Evolutionary conservation across 306 rosid genomes (phyloP).

Genomic region (Neltuma alba): DNA sequence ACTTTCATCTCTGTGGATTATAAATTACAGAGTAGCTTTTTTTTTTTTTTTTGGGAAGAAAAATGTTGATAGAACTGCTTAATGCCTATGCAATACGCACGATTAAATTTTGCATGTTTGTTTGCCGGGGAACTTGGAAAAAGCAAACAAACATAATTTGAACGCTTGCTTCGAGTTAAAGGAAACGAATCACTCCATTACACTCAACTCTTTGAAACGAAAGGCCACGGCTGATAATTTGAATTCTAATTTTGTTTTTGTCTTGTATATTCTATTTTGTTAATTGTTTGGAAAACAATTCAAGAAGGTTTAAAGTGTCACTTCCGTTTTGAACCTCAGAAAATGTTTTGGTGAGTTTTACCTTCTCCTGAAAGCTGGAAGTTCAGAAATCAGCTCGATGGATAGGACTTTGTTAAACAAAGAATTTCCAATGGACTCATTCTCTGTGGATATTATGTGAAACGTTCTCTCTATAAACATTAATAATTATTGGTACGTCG

Average conservation of each 20-base stretch:
- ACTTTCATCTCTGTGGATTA: background rate
- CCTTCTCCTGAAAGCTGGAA: constrained; percentile 5
- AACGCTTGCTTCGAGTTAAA: constrained; percentile 41
- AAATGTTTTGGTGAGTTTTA: background rate
- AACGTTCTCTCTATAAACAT: background rate
- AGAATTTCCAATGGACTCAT: background rate
- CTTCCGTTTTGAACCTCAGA: background rate
- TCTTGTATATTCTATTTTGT: background rate
- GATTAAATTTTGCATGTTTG: constrained; percentile 21
- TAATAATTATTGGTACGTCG: background rate
- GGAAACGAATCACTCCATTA: constrained; percentile 31
- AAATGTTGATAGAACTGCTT: background rate
- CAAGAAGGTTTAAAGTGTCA: background rate
- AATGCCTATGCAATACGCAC: constrained; percentile 19
- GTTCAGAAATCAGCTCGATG: background rate
- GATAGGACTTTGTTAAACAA: background rate
- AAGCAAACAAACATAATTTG: constrained; percentile 7
- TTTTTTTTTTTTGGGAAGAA: background rate
- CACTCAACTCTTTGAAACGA: constrained; percentile 32
- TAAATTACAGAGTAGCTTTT: background rate
- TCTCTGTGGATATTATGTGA: constrained; percentile 7
- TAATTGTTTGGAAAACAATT: background rate
- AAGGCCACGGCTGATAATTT: background rate
- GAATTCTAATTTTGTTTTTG: background rate
- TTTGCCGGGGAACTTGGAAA: constrained; percentile 37